Evolutionary conservation across 306 rosid genomes (phyloP).

Genomic region (Benincasa hispida): DNA sequence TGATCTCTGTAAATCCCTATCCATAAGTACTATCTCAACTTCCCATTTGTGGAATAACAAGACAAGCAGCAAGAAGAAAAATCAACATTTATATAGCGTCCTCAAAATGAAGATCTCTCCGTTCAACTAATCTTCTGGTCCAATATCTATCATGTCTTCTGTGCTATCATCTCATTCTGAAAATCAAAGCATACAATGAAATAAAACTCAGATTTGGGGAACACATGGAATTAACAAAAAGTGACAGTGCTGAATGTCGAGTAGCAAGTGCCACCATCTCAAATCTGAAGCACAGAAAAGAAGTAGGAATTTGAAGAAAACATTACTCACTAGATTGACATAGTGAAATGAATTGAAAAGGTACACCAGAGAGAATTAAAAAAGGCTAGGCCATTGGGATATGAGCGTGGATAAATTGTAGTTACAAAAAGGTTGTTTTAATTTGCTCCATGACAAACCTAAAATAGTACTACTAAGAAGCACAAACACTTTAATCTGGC

Average conservation of each 20-base stretch:
- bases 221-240: not conserved
- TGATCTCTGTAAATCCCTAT: constrained; percentile 18
- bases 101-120: not conserved
- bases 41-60: constrained; percentile 12
- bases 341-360: too few relatives aligned
- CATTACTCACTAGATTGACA: not conserved
- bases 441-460: too few relatives aligned
- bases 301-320: not conserved
- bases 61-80: not conserved
- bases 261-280: not conserved
- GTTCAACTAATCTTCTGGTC: not conserved
- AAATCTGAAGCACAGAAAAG: not conserved
- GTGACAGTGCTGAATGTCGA: not conserved
- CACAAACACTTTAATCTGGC: too few relatives aligned
- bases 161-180: not conserved
- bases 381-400: too few relatives aligned
- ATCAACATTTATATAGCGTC: not conserved
- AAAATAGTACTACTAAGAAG: too few relatives aligned
- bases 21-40: constrained; percentile 18
- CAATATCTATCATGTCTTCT: not conserved
- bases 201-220: not conserved
- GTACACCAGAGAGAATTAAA: too few relatives aligned
- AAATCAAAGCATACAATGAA: not conserved
- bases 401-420: too few relatives aligned
- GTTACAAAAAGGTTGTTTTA: too few relatives aligned